These are phyloP conservation scores for Kalmanozyma brasiliensis DNA, from an alignment of 1,284 basidiomycete genomes.

Conservation along the genomic window DNA sequence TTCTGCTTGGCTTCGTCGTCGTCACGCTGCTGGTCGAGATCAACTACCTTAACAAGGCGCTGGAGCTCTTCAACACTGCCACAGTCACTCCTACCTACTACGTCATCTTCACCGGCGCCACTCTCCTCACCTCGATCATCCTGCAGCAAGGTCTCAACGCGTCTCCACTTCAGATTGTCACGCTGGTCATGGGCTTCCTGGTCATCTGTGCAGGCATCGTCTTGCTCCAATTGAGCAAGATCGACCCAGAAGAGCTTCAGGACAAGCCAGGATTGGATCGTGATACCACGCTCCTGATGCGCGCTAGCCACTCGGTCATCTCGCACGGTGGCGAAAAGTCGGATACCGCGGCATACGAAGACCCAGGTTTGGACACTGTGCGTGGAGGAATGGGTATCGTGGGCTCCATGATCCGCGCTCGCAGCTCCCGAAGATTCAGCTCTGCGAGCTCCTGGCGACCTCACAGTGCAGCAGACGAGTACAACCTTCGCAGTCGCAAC, in stretches of 20 bases:
- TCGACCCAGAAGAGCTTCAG: constrained; percentile 64
- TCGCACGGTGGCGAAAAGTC: constrained; percentile 45
- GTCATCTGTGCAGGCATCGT: constrained; percentile 86
- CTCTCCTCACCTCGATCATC: constrained; percentile 72
- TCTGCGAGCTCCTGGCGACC: constrained; percentile 41
- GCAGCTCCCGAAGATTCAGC: constrained; percentile 55
- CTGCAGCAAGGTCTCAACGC: constrained; percentile 91
- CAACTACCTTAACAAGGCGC: constrained; percentile 94
- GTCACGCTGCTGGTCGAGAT: constrained; percentile 88
- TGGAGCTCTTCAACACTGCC: constrained; percentile 93
- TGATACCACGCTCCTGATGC: constrained; percentile 61
- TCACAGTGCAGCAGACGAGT: constrained; percentile 56
- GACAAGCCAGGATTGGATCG: constrained; percentile 61
- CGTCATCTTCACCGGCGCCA: constrained; percentile 84
- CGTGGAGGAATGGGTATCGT: constrained; percentile 66
- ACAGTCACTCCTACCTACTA: constrained; percentile 84
- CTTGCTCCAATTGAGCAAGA: constrained; percentile 93
- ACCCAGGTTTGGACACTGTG: constrained; percentile 66
- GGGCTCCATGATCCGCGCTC: constrained; percentile 64
- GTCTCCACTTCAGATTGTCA: constrained; percentile 73
- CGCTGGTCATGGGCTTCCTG: constrained; percentile 87
- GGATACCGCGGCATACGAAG: constrained; percentile 52
- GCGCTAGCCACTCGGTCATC: constrained; percentile 56
- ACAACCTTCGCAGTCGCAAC: constrained; percentile 32
- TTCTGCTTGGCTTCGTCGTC: constrained; percentile 81